phyloP scores from a whole-genome alignment of 176 grass and related monocot genomes.

The Melocanna baccifera region DNA sequence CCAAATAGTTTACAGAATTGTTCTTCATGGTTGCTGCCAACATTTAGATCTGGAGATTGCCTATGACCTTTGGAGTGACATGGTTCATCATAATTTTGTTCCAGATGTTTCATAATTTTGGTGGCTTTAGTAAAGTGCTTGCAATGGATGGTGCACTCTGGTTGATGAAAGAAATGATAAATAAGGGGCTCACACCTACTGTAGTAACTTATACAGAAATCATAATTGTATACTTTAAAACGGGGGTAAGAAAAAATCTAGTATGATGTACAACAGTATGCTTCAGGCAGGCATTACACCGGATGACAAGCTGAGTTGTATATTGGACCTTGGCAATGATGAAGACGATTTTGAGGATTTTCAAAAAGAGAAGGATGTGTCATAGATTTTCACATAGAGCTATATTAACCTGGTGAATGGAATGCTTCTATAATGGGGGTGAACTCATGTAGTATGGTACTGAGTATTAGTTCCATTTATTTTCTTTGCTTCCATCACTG shows the following conservation, averaged over 20 bases:
- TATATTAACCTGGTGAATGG: constrained; percentile 2
- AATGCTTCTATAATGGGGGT: neutral
- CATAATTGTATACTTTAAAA: constrained; percentile 52
- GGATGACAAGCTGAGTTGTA: constrained; percentile 42
- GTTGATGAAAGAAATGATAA: constrained; percentile 64
- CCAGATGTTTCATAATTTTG: constrained; percentile 62
- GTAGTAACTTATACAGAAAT: constrained; percentile 63
- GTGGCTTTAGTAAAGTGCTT: constrained; percentile 55
- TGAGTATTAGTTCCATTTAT: neutral
- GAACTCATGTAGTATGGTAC: neutral
- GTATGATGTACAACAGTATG: constrained; percentile 40
- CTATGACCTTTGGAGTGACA: constrained; percentile 49
- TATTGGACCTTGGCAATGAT: constrained; percentile 31
- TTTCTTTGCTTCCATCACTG: neutral
- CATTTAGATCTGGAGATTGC: constrained; percentile 46
- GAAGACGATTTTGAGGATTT: neutral
- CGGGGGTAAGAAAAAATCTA: constrained; percentile 24
- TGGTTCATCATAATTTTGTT: constrained; percentile 45
- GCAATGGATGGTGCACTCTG: constrained; percentile 46
- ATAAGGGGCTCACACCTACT: constrained; percentile 43
- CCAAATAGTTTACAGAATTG: constrained; percentile 56
- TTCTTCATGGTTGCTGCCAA: constrained; percentile 59
- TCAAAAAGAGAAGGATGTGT: neutral
- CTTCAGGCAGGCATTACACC: constrained; percentile 48
- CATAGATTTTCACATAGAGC: constrained; percentile 1